Evolutionary conservation across 106 monocot species (phyloP), one percentile per base, ranked within the genome.

Genomic region (Apostasia ramifera): DNA sequence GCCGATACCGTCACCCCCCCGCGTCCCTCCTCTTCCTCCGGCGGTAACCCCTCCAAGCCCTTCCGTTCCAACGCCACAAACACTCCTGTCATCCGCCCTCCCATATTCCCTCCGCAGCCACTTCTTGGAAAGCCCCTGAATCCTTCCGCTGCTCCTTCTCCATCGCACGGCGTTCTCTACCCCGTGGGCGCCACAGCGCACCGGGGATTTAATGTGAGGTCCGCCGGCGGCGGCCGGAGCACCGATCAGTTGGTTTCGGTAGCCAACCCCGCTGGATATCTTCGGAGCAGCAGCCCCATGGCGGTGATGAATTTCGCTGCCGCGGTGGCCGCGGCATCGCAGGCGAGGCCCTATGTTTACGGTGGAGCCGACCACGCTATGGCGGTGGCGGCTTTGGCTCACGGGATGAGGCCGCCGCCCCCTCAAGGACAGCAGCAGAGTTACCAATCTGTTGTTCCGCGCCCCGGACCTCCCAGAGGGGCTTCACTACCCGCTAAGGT

Each of bases 211-310:
- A 59, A 59, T 5, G 39, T 52, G 11, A 42, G 72, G n/a, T 7
- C 72, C 6, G 14, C 59, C 62, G 49, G 4, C 0, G 40, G 62
- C 7, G 61, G 40, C 14, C 61, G 72, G 42, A 6, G 13, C 12
- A 4, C 47, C 15, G 72, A 72, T 72, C 72, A 62, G 53, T 13
- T 63, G 15, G 72, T 72, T 1, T 63, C 72, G 4, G 72, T 72
- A 43, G 72, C 72, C 43, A 72, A 72, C 60, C 63, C 61, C 38
- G 61, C 72, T 0, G 63, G 63, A n/a, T 72, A 72, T 53, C 61
- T 72, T 53, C 62, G 61, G 4, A 72, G 53, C 72, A 63, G 14
- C 62, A 72, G 44, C 63, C 53, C 72, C 63, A 72, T 62, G 52
- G 72, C 72, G 40, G 63, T 72, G 13, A 72, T 72, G 72, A 59